Evolutionary conservation across 306 rosid species (phyloP).

Genomic region (Acacia confusa): DNA sequence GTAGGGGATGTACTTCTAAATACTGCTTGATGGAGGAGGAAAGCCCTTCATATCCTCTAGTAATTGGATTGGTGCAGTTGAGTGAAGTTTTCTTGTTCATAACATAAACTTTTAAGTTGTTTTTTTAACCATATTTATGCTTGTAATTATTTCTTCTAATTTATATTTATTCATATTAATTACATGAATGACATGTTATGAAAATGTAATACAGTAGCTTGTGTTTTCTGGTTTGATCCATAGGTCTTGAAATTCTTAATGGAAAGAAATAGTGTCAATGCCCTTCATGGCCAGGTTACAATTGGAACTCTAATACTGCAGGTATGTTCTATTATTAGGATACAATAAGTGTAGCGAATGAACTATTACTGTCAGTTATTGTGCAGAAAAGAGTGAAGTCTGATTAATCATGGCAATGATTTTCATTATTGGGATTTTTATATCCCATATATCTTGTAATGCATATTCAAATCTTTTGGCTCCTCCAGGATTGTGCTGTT

Average conservation of each 20-base stretch:
- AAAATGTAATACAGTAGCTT: constrained; percentile 9
- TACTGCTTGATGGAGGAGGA: constrained; percentile 18
- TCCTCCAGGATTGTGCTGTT: constrained; percentile 94
- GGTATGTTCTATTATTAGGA: constrained; percentile 42
- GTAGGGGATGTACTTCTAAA: constrained; percentile 1
- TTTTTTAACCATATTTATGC: constrained; percentile 17
- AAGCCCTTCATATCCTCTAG: neutral
- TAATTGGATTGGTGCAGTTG: constrained; percentile 1
- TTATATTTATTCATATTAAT: constrained; percentile 24
- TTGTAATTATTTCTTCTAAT: constrained; percentile 22
- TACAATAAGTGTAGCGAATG: neutral
- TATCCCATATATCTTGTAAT: neutral
- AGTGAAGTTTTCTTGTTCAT: constrained; percentile 17
- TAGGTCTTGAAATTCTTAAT: constrained; percentile 93
- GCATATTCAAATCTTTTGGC: constrained; percentile 27
- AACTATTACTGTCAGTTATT: neutral
- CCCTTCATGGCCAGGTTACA: constrained; percentile 94
- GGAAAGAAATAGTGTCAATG: constrained; percentile 78
- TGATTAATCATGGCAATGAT: neutral
- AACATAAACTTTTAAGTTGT: constrained; percentile 14
- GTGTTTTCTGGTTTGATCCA: constrained; percentile 29
- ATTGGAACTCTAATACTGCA: constrained; percentile 91
- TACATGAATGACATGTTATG: neutral
- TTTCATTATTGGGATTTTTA: neutral
- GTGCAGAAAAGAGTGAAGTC: constrained; percentile 13